These are phyloP conservation scores for Beauveria rudraprayagi DNA, from an alignment of 2,329 filamentous ascomycete genomes.

Conservation along the genomic window DNA sequence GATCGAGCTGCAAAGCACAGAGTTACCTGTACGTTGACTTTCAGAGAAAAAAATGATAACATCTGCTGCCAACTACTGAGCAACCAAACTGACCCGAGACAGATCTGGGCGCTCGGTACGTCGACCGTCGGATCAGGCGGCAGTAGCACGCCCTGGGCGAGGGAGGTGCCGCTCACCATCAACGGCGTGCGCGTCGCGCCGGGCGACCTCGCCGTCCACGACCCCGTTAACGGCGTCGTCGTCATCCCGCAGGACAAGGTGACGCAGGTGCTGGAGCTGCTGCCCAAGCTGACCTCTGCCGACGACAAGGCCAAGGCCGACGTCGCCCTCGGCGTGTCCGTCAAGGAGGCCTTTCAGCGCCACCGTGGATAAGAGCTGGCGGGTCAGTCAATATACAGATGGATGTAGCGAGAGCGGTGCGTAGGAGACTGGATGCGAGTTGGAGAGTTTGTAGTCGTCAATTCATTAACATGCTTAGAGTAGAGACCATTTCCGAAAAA, in stretches of 20 bases:
- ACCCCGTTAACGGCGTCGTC: slow-evolving; percentile 62
- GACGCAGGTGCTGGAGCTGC: slow-evolving; percentile 50
- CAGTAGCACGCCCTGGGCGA: slow-evolving; percentile 48
- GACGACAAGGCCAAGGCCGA: slow-evolving; percentile 57
- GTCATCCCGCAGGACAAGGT: slow-evolving; percentile 56
- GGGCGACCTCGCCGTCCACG: slow-evolving; percentile 64
- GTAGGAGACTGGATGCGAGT: neutral
- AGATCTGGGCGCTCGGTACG: slow-evolving; percentile 49
- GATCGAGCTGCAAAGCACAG: slow-evolving; percentile 45
- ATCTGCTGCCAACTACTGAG: neutral
- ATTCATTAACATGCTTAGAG: slow-evolving; percentile 32
- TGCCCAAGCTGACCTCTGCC: slow-evolving; percentile 42
- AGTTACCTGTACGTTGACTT: slow-evolving; percentile 43
- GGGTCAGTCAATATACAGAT: neutral
- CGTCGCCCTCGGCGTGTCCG: slow-evolving; percentile 52
- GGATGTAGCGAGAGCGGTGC: neutral
- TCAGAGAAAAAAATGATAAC: neutral
- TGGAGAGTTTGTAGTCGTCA: slow-evolving; percentile 19
- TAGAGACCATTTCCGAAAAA: slow-evolving; percentile 12
- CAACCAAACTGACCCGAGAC: slow-evolving; percentile 10
- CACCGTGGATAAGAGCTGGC: slow-evolving; percentile 30
- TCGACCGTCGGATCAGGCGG: slow-evolving; percentile 51
- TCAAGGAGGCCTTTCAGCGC: slow-evolving; percentile 58
- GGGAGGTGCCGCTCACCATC: slow-evolving; percentile 36
- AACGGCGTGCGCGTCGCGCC: slow-evolving; percentile 34